Base-by-base conservation (phyloP, 495 filamentous ascomycete species). In the Daldinia concentrica region DNA sequence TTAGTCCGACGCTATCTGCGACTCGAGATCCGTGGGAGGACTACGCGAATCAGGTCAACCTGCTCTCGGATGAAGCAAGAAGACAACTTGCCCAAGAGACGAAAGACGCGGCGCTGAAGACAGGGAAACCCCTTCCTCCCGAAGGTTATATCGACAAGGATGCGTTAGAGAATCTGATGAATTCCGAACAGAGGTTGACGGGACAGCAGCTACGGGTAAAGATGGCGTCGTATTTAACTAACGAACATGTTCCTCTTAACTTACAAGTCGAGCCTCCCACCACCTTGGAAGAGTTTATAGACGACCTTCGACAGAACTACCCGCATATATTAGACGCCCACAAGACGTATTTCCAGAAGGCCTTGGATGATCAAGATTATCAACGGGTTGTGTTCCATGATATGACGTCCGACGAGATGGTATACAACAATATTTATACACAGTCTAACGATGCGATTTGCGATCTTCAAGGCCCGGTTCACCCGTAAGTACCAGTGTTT, bases 371-470 rank as follows among this genome's bases (percentile, higher is more conserved):
- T 66, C 68, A 76, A 32, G 72, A 80, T 30, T 82, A 66, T 17
- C 80, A 82, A 36, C 72, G 77, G 0, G 4, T 68, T 9, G 0
- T 81, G 0, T 73, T 79, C 8, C 0, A n/a, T 14, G 73, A 64
- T 4, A 0, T 76, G 29, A 80, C 78, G 27, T 80, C 77, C 1
- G 77, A 80, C 52, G 80, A 82, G 62, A 63, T 80, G 3, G 48
- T 79, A 24, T 8, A 64, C 0, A 19, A 62, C 2, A 45, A 65
- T 19, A 34, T 67, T 4, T 52, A 72, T 32, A 71, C 66, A 5
- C 58, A 77, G 52, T 51, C 72, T 0, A 43, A 78, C 12, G 60
- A 69, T 24, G 41, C 58, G 15, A 14, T 12, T 4, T 68, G 54
- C 5, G 68, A 77, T 39, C 64, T 81, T 8, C 48, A 52, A 9